Evolutionary conservation across 108 stramenopile genomes (phyloP).

Genomic region (Nitzschia palea): DNA sequence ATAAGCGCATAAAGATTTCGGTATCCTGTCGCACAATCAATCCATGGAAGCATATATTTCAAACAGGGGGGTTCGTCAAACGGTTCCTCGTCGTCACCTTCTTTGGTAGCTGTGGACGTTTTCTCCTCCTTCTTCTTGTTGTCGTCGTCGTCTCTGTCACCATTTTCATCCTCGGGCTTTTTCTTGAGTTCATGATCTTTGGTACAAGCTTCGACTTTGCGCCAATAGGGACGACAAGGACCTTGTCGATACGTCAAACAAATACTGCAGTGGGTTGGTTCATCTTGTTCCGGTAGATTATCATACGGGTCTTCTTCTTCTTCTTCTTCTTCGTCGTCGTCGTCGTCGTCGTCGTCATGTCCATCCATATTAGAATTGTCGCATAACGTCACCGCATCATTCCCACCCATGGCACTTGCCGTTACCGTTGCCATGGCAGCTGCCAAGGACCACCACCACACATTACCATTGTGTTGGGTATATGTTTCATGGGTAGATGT

Average conservation of each 20-base stretch:
- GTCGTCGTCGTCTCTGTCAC: conserved; percentile 32
- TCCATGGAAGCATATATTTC: conserved; percentile 76
- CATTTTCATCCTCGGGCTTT: conserved; percentile 40
- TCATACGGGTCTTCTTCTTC: conserved; percentile 58
- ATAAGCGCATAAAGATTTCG: conserved; percentile 69
- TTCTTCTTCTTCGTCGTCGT: conserved; percentile 24
- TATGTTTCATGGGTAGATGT: too few species aligned
- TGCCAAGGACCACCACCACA: too few species aligned
- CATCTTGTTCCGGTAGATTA: conserved; percentile 71
- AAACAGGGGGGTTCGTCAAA: conserved; percentile 52
- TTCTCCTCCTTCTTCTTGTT: conserved; percentile 3
- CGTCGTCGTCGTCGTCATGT: not conserved
- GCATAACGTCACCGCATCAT: too few species aligned
- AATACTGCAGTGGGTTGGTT: conserved; percentile 80
- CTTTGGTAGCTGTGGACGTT: conserved; percentile 25
- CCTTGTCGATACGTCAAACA: conserved; percentile 85
- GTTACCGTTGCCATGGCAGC: too few species aligned
- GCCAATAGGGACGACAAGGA: conserved; percentile 82
- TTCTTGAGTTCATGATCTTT: conserved; percentile 78
- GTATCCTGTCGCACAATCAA: conserved; percentile 59
- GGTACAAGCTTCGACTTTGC: conserved; percentile 81
- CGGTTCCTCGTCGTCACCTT: conserved; percentile 28
- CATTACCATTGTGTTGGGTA: too few species aligned
- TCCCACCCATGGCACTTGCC: too few species aligned
- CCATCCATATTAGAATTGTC: too few species aligned